phyloP scores from a whole-genome alignment of 148 eudicot genomes.

The Rhododendron kiyosumense region DNA sequence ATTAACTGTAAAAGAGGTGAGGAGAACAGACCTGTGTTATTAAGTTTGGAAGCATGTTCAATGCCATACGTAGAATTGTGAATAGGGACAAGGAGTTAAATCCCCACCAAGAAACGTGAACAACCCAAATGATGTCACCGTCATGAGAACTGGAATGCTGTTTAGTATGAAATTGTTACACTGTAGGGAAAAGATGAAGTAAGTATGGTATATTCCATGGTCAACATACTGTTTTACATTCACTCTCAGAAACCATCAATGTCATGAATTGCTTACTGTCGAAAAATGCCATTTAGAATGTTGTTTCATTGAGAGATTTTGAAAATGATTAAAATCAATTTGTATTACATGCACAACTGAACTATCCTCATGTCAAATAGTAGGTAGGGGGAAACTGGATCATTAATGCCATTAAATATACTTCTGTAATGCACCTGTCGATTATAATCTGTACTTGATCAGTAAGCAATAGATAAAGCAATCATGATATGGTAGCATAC shows the following conservation, averaged over 20 bases:
- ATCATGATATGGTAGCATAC: background rate
- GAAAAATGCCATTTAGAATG: background rate
- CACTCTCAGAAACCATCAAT: background rate
- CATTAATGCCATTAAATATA: too few relatives aligned
- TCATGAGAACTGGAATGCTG: constrained; percentile 49
- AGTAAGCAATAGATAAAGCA: background rate
- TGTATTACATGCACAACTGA: background rate
- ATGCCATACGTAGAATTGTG: constrained; percentile 42
- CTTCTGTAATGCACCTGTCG: too few relatives aligned
- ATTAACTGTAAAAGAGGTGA: background rate
- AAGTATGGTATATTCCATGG: background rate
- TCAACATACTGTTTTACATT: background rate
- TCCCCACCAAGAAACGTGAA: constrained; percentile 63
- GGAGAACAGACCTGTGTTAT: constrained; percentile 44
- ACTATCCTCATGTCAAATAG: background rate
- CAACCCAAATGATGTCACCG: constrained; percentile 46
- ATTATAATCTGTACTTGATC: too few relatives aligned
- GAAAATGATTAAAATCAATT: background rate
- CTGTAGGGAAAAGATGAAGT: constrained; percentile 22
- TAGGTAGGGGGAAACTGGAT: background rate
- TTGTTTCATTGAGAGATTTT: background rate
- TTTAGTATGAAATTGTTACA: constrained; percentile 56
- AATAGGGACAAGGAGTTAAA: constrained; percentile 60
- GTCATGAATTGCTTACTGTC: background rate
- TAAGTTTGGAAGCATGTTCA: constrained; percentile 55